Evolutionary conservation across 2,329 filamentous ascomycete species (phyloP).

Genomic region (Trichocomaceae sp.): DNA sequence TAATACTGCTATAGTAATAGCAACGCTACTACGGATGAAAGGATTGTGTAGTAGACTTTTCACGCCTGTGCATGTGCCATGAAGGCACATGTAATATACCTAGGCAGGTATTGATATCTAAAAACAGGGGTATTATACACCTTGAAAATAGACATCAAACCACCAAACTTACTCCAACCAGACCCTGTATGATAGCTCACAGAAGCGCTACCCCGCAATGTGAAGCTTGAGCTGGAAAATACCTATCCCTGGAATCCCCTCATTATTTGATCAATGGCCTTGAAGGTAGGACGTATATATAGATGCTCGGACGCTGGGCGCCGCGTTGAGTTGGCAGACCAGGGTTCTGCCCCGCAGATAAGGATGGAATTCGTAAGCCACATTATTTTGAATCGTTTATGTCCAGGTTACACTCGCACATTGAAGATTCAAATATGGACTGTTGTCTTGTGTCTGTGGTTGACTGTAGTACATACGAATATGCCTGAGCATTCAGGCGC

Average conservation of each 20-base stretch:
- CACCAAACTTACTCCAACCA: no score
- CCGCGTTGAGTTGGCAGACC: background rate
- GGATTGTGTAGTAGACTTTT: no score
- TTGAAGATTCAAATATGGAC: background rate
- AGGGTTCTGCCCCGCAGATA: conserved; percentile 4
- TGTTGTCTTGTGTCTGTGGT: no score
- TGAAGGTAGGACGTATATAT: background rate
- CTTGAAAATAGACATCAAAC: no score
- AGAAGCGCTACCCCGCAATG: background rate
- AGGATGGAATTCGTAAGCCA: background rate
- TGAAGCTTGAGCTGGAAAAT: background rate
- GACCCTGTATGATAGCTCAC: background rate
- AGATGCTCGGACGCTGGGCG: background rate
- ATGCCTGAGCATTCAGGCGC: no score
- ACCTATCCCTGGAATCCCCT: background rate
- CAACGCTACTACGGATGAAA: no score
- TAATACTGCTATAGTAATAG: no score
- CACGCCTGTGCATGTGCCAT: no score
- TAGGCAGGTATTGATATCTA: no score
- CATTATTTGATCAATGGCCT: background rate
- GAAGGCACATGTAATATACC: no score
- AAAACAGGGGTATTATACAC: no score
- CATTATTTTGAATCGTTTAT: background rate
- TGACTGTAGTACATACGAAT: no score
- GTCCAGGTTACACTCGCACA: background rate